Evolutionary conservation across 1,284 basidiomycete species (phyloP).

Genomic region (Apiotrichum laibachii): DNA sequence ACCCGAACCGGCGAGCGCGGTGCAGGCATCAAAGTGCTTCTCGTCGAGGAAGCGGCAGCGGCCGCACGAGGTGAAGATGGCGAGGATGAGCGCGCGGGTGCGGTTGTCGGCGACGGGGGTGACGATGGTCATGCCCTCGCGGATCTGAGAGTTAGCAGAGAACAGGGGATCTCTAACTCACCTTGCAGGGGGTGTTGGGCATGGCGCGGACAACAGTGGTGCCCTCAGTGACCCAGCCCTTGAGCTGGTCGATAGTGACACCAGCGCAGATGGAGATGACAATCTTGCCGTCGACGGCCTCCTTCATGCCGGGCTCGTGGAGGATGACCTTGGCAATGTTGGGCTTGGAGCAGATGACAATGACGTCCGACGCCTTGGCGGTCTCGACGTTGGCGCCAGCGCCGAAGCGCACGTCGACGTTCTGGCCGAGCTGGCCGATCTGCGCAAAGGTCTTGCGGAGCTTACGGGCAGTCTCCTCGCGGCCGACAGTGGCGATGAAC

Average conservation of each 20-base stretch:
- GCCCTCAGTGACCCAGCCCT: slow-evolving; percentile 67
- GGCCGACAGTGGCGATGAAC: slow-evolving; percentile 84
- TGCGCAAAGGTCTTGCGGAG: slow-evolving; percentile 64
- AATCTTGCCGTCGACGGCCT: slow-evolving; percentile 84
- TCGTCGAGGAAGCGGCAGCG: slow-evolving; percentile 91
- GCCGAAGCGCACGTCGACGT: slow-evolving; percentile 67
- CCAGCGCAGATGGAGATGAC: slow-evolving; percentile 96
- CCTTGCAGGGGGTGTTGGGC: slow-evolving; percentile 98
- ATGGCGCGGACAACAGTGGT: slow-evolving; percentile 91
- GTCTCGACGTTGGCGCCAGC: slow-evolving; percentile 66
- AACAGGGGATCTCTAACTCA: slow-evolving; percentile 45
- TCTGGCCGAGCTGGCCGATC: slow-evolving; percentile 58
- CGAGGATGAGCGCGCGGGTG: slow-evolving; percentile 74
- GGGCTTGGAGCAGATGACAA: slow-evolving; percentile 92
- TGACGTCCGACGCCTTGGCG: slow-evolving; percentile 72
- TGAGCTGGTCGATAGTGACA: slow-evolving; percentile 80
- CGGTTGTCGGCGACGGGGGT: slow-evolving; percentile 54
- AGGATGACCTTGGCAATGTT: slow-evolving; percentile 79
- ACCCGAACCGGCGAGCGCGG: slow-evolving; percentile 91
- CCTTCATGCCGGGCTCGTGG: slow-evolving; percentile 71
- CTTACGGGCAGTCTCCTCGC: slow-evolving; percentile 72
- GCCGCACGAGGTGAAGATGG: slow-evolving; percentile 93
- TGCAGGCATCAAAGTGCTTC: slow-evolving; percentile 97
- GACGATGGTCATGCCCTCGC: slow-evolving; percentile 94
- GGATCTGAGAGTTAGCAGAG: slow-evolving; percentile 61